Percentiles rank a stretch among this genome's conserved stretches.
Evolutionary conservation across 176 grass and related monocot genomes (phyloP).

Genomic region (Avena eriantha): DNA sequence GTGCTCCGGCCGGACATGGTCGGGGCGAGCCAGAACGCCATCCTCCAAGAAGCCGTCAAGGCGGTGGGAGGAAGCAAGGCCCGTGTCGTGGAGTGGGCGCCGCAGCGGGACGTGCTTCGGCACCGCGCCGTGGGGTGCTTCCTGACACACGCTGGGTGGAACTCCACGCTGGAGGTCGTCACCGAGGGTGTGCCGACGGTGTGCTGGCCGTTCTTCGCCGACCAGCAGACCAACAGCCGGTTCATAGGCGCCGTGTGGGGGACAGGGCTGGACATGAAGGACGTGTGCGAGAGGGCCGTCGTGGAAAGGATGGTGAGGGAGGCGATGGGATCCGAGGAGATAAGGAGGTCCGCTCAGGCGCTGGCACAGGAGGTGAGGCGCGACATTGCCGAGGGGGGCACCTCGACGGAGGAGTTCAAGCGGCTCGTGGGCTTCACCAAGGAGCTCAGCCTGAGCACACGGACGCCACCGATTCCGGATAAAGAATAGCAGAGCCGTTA

Average conservation of each 20-base stretch:
- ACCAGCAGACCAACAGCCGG: not conserved
- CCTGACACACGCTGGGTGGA: constrained; percentile 6
- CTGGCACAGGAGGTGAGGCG: not conserved
- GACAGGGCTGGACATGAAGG: not conserved
- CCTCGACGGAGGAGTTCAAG: not conserved
- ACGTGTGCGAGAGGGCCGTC: not conserved
- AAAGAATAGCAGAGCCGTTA: too few species aligned
- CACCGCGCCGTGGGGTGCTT: constrained; percentile 7
- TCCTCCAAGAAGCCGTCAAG: not conserved
- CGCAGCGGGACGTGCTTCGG: constrained; percentile 1
- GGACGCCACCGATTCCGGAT: too few species aligned
- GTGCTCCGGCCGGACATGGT: constrained; percentile 15
- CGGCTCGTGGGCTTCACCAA: not conserved
- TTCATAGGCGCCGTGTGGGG: not conserved
- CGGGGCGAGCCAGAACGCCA: not conserved
- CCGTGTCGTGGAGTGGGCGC: constrained; percentile 11
- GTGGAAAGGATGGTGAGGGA: not conserved
- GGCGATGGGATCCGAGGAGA: not conserved
- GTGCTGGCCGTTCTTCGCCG: not conserved
- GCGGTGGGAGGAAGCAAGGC: not conserved
- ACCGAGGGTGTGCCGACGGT: not conserved
- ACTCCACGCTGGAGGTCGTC: not conserved
- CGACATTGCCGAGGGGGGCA: not conserved
- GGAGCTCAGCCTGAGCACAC: not conserved
- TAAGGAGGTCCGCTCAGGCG: not conserved